Evolutionary conservation across 2,329 filamentous ascomycete genomes (phyloP).

Genomic region (Triangularia setosa): DNA sequence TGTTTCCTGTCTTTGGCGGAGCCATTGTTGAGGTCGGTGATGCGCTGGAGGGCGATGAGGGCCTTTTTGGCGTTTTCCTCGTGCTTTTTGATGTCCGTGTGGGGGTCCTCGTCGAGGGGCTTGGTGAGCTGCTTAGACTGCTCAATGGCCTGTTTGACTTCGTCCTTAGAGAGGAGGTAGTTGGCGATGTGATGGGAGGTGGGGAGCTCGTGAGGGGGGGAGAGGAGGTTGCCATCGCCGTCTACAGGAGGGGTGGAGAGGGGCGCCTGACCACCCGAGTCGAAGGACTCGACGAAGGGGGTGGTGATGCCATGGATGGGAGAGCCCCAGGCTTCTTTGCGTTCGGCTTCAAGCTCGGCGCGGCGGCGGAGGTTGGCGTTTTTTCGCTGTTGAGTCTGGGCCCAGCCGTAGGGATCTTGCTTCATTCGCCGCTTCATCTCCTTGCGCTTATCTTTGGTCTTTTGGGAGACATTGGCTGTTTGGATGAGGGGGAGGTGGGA

Average conservation of each 20-base stretch:
- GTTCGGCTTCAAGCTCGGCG: constrained; percentile 61
- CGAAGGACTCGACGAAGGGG: constrained; percentile 78
- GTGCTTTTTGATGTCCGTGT: constrained; percentile 39
- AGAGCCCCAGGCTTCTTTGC: constrained; percentile 65
- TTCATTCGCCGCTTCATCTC: constrained; percentile 64
- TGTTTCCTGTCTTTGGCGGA: constrained; percentile 74
- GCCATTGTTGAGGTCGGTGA: constrained; percentile 72
- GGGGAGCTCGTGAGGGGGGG: constrained; percentile 40
- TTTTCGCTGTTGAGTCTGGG: constrained; percentile 78
- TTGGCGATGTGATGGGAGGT: constrained; percentile 61
- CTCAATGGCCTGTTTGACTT: constrained; percentile 63
- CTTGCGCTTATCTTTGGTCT: constrained; percentile 45
- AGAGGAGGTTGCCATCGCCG: constrained; percentile 39
- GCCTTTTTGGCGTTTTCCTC: constrained; percentile 62
- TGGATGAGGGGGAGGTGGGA: constrained; percentile 58
- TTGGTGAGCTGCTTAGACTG: constrained; percentile 66
- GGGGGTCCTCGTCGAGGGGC: constrained; percentile 40
- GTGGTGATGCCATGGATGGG: constrained; percentile 76
- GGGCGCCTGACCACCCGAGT: constrained; percentile 53
- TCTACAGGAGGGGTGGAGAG: constrained; percentile 36
- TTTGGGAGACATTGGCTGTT: constrained; percentile 58
- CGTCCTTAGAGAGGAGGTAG: constrained; percentile 65
- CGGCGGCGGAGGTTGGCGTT: constrained; percentile 76
- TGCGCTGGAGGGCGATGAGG: constrained; percentile 71
- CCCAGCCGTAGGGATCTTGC: constrained; percentile 77